A percentile compares a stretch with the other conserved stretches of the same genome.
Evolutionary conservation across 208 protist genomes (phyloP).

Genomic region (Leishmania amazonensis): DNA sequence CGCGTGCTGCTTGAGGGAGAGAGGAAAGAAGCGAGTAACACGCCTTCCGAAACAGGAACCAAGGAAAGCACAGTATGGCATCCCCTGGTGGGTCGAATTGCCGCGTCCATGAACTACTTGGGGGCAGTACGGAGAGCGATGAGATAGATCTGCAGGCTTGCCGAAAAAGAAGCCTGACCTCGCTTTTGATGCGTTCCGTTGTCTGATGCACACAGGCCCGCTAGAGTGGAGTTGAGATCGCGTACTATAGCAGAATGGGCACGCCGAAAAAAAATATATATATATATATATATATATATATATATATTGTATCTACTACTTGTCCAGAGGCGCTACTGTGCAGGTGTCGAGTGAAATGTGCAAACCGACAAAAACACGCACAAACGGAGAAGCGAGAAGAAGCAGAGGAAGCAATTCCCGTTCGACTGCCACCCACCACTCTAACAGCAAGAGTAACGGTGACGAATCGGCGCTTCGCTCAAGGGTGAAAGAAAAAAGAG

Average conservation of each 20-base stretch:
- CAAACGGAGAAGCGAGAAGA: neutral
- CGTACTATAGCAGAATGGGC: neutral
- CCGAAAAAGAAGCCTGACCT: neutral
- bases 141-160: neutral
- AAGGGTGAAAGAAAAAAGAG: neutral
- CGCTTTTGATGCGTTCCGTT: neutral
- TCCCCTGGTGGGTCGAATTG: neutral
- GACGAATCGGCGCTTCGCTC: neutral
- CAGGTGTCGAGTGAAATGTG: neutral
- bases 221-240: neutral
- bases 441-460: neutral
- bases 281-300: neutral
- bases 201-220: neutral
- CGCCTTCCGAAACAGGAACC: neutral
- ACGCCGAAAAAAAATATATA: neutral
- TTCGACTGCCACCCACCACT: neutral
- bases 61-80: neutral
- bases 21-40: neutral
- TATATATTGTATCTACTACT: neutral
- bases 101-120: neutral
- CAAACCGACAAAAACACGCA: too few relatives aligned
- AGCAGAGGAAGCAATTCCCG: neutral
- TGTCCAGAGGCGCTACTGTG: neutral
- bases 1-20: too few relatives aligned
- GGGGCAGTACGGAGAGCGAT: neutral